Evolutionary conservation across 1,284 basidiomycete genomes (phyloP).

Genomic region (Austroboletus niveus): DNA sequence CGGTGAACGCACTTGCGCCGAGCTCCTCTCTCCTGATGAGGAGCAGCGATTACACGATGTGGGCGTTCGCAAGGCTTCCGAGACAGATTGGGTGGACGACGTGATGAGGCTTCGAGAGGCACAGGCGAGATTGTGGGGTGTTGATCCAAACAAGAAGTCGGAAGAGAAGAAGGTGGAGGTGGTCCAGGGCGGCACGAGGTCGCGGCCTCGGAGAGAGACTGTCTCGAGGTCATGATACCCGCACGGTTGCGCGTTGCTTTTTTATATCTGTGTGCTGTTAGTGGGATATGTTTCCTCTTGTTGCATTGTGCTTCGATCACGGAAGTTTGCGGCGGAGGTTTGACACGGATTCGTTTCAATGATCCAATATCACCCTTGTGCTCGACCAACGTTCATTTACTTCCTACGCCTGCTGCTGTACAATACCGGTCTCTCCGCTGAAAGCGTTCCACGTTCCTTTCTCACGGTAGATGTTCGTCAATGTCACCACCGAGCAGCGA

Average conservation of each 20-base stretch:
- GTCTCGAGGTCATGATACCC: constrained; percentile 16
- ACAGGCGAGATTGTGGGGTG: constrained; percentile 30
- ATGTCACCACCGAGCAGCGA: constrained; percentile 77
- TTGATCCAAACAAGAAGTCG: constrained; percentile 19
- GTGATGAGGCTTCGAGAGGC: constrained; percentile 48
- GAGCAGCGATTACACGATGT: constrained; percentile 53
- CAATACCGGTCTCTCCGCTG: constrained; percentile 19
- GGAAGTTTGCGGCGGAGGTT: background rate
- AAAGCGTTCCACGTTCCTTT: constrained; percentile 26
- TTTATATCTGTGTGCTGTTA: no score
- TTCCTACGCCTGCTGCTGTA: no score
- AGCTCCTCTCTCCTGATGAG: constrained; percentile 48
- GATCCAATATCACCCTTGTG: background rate
- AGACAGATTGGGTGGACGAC: constrained; percentile 67
- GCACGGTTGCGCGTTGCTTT: background rate
- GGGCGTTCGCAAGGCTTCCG: constrained; percentile 45
- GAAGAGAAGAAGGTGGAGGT: constrained; percentile 18
- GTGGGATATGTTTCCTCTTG: no score
- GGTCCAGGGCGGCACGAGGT: constrained; percentile 27
- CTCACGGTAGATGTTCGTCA: constrained; percentile 26
- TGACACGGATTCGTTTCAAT: background rate
- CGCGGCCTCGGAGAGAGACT: constrained; percentile 27
- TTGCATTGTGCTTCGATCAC: background rate
- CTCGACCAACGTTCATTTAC: constrained; percentile 3
- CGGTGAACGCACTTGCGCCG: constrained; percentile 49